Evolutionary conservation across 2,329 filamentous ascomycete genomes (phyloP), one percentile per base, ranked within the genome.

Genomic region (Arthrobotrys pseudoclavata): DNA sequence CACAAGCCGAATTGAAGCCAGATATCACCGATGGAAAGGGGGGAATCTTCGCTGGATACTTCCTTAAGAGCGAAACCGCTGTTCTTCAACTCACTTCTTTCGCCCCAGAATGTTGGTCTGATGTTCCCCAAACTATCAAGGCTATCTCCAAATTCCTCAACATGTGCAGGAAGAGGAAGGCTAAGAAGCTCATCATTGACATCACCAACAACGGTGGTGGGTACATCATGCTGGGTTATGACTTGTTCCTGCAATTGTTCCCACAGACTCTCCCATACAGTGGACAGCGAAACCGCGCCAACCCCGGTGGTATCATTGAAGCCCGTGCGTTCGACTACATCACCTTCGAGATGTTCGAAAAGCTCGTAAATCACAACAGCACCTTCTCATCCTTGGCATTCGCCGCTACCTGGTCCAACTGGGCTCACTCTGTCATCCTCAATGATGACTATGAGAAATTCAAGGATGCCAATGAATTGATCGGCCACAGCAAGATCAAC

Each of bases 131-230:
- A 20, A 79, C 75, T 1, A 79, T 74, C 18, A 60, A 18, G 20
- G 40, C 63, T 7, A 79, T 79, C 52, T 37, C 47, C 12, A 74
- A 50, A 13, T 79, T 79, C 55, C 63, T 79, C 5, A 42, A 79
- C 5, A 26, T 69, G 15, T 82, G 80, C 40, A 84, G 85, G 69
- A 84, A 84, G 9, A 85, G 84, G 0, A 87, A 86, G 70, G 90
- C 89, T 83, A 89, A 85, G 53, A 89, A 88, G 82, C 85, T 91
- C 0, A 86, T 91, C 10, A 84, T 91, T 31, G 89, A 90, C 79
- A 83, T 90, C 4, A 86, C 85, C 2, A 85, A 85, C 55, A 91
- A 91, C 79, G 87, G 86, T 1, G 89, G 89, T 48, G 89, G 89
- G 24, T 86, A 85, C 13, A 87, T 90, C 52, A 81, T 89, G 6